Evolutionary conservation across 768 basidiomycete genomes (phyloP), one percentile per base, ranked within the genome.

Genomic region (Pleurotus platypus): DNA sequence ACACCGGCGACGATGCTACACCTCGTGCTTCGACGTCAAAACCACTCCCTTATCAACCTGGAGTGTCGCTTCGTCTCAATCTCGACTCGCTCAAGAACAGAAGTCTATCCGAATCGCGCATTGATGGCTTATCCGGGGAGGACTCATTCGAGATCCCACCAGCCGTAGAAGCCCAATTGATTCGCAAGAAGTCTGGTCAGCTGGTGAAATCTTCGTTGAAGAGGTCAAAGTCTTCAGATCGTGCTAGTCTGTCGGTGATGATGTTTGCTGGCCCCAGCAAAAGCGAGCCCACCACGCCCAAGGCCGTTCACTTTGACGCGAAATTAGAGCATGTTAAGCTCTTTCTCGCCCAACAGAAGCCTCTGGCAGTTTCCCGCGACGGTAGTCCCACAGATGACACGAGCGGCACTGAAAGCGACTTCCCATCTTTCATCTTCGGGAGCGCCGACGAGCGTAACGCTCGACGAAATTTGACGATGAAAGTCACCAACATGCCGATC

Each of bases 171-270:
- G 67, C 80, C 16, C 73, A 77, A 51, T 74, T 89, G 53, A 75
- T 92, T 35, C 85, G 94, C 59, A 98, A 98, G 72, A 98, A 97
- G 73, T 92, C 92, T 12, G 95, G 96, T 38, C 91, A 97, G 72
- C 85, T 91, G 4, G 84, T 98, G 66, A 94, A 93, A 70, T 86
- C 93, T 2, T 93, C 94, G 2, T 80, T 98, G 62, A 98, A 97
- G 74, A 76, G 82, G 11, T 78, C 85, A 22, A 77, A 80, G 57
- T 79, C 86, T 50, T 68, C 79, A 54, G 70, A 79, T 49, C 72
- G 78, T 55, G 76, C 76, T 55, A 75, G 73, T 48, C 69, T 88
- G 12, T 76, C 81, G 2, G 78, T 88, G 50, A 67, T 85, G 63
- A 82, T 83, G 22, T 66, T 70, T 48, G 72, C 75, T 30, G 61